Percentiles rank a stretch among this genome's conserved stretches.
Conservation (phyloP, 768 basidiomycete species). For the Dacryopinax primogenitus region DNA sequence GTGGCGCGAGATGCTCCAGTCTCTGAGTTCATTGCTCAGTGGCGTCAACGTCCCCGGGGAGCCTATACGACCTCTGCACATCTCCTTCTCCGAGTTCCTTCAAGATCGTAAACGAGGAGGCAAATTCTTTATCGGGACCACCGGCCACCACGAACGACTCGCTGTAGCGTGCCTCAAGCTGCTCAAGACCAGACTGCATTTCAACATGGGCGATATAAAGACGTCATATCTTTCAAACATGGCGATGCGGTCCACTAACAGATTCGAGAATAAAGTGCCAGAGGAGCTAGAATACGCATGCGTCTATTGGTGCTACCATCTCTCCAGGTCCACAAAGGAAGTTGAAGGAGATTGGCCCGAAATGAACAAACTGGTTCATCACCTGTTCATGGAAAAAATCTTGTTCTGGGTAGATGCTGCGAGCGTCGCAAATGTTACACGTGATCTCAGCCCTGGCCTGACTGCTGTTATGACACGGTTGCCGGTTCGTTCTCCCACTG, state of each 20-base stretch:
- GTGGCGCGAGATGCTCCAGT: neutral
- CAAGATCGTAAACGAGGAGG: neutral
- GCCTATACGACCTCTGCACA: neutral
- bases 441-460: neutral
- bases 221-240: neutral
- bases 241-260: neutral
- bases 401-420: neutral
- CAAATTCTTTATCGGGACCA: neutral
- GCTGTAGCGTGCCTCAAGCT: neutral
- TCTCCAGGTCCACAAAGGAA: neutral
- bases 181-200: neutral
- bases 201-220: neutral
- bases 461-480: neutral
- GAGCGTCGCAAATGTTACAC: neutral
- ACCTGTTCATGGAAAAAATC: neutral
- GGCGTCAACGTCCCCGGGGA: neutral
- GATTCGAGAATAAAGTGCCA: neutral
- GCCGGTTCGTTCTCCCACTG: neutral
- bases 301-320: slow-evolving; percentile 6
- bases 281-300: neutral
- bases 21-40: neutral
- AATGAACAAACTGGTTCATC: neutral
- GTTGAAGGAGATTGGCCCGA: neutral
- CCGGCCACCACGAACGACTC: neutral
- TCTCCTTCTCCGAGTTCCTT: neutral